These are phyloP conservation scores for Pyrenochaeta sp. DNA, from an alignment of 2,329 filamentous ascomycete genomes.

Conservation along the genomic window DNA sequence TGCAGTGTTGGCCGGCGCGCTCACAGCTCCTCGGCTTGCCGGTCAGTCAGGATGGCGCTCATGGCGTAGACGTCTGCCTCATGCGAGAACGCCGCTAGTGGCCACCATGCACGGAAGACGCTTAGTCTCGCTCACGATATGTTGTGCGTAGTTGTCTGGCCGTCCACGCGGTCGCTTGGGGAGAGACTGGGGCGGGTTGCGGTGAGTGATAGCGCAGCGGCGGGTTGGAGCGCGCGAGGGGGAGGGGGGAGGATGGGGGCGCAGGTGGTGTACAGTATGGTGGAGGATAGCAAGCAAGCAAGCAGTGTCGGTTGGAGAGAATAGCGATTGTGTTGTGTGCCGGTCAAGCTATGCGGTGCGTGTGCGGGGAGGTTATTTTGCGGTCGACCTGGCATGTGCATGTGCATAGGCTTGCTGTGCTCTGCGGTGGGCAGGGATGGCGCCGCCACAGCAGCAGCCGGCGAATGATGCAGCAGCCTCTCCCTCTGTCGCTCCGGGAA, in stretches of 20 bases:
- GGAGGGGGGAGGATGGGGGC: no score
- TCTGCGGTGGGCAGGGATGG: conserved; percentile 14
- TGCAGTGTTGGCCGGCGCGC: conserved; percentile 46
- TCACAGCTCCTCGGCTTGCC: conserved; percentile 90
- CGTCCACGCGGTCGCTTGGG: neutral
- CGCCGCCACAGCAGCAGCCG: conserved; percentile 1
- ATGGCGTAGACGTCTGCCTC: conserved; percentile 58
- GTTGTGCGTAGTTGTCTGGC: conserved; percentile 9
- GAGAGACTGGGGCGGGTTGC: conserved; percentile 22
- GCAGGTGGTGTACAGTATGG: neutral
- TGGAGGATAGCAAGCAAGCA: neutral
- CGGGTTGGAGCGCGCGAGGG: neutral
- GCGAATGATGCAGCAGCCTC: conserved; percentile 6
- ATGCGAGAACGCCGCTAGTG: conserved; percentile 27
- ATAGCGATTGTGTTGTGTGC: conserved; percentile 9
- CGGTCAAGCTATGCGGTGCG: conserved; percentile 2
- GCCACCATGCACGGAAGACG: conserved; percentile 42
- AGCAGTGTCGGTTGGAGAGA: conserved; percentile 1
- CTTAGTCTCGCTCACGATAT: neutral
- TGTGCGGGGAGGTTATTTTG: neutral
- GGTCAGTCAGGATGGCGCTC: conserved; percentile 77
- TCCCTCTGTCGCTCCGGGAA: conserved; percentile 11
- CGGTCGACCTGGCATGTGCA: neutral
- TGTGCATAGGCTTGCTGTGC: neutral
- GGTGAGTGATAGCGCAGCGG: conserved; percentile 23